Evolutionary conservation across 2,329 filamentous ascomycete genomes (phyloP).

Genomic region (Pseudocercospora musae): DNA sequence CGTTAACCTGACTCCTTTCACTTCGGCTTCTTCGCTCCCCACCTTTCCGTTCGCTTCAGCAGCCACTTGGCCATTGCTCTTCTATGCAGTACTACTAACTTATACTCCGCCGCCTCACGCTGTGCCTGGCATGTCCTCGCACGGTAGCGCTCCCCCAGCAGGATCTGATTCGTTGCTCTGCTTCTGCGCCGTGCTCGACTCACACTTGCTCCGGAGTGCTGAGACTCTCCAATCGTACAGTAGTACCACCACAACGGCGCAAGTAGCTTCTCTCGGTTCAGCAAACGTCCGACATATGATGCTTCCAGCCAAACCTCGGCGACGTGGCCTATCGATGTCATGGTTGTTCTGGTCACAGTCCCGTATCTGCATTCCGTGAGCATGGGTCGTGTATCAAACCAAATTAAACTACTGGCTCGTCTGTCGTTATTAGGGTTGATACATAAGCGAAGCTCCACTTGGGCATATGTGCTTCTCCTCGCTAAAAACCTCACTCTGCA

Average conservation of each 20-base stretch:
- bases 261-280: neutral
- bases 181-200: neutral
- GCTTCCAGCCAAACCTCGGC: neutral
- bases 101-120: neutral
- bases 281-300: neutral
- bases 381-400: neutral
- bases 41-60: neutral
- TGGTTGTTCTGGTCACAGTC: neutral
- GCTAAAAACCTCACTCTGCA: constrained; percentile 2
- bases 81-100: no score
- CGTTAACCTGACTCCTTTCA: neutral
- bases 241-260: neutral
- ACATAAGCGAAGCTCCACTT: neutral
- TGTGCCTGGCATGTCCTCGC: neutral
- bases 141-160: neutral
- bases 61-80: neutral
- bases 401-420: neutral
- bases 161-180: neutral
- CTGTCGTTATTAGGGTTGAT: neutral
- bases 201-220: neutral
- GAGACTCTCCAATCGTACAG: no score
- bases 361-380: neutral
- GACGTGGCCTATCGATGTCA: neutral
- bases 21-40: neutral
- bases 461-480: neutral